A percentile compares a stretch with the other conserved stretches of the same genome.
Evolutionary conservation across 176 grass and related monocot genomes (phyloP).

Genomic region (Cenchrus americanus): DNA sequence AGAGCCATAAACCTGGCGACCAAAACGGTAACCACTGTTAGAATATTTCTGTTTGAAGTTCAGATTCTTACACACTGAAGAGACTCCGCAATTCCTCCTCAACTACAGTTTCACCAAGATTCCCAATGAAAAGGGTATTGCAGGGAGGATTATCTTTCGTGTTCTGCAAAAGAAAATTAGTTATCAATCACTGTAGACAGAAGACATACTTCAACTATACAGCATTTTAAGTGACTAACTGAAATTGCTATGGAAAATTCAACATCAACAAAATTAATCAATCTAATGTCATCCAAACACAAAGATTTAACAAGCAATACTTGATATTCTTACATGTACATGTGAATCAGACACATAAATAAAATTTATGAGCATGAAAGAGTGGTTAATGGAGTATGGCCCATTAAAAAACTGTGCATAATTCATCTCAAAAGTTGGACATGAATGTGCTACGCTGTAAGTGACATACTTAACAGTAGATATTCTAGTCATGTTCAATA

Average conservation of each 20-base stretch:
- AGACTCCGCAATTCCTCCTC: slow-evolving; percentile 92
- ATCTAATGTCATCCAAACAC: slow-evolving; percentile 7
- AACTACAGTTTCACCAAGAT: slow-evolving; percentile 96
- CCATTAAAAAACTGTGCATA: slow-evolving; percentile 1
- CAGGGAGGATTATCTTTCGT: slow-evolving; percentile 99
- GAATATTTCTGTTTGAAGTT: slow-evolving; percentile 9
- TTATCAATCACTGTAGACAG: not conserved
- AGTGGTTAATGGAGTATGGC: not conserved
- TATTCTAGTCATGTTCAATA: not conserved
- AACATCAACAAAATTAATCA: not conserved
- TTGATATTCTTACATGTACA: not conserved
- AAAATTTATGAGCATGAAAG: not conserved
- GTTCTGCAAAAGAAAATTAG: slow-evolving; percentile 70
- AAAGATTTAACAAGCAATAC: not conserved
- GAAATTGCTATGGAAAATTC: not conserved
- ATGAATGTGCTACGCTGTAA: not conserved
- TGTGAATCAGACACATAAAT: not conserved
- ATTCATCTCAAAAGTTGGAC: not conserved
- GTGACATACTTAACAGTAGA: not conserved
- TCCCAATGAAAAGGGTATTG: slow-evolving; percentile 98
- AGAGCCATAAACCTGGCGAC: not conserved
- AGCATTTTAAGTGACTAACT: not conserved
- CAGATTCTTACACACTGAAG: slow-evolving; percentile 80
- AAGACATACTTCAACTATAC: slow-evolving; percentile 10
- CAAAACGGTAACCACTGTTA: slow-evolving; percentile 5